Percentiles rank a stretch among this genome's conserved stretches.
Conservation (phyloP, 805 yeast genomes). For the Candida tammaniensis region DNA sequence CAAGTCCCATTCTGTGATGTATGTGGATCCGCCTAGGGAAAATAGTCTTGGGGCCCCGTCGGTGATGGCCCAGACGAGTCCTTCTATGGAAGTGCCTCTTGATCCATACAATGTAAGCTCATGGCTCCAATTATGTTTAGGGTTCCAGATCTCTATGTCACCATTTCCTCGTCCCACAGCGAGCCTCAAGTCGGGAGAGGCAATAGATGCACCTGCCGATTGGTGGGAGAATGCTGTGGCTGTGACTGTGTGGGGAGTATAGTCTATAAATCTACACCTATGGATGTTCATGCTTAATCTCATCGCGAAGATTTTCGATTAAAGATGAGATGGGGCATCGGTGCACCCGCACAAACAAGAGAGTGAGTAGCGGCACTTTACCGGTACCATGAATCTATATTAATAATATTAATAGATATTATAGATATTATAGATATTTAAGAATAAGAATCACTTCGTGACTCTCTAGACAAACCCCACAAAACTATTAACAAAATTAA, state of each 20-base stretch:
- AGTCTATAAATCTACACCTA: conserved; percentile 89
- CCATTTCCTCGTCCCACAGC: conserved; percentile 96
- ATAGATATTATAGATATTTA: background rate
- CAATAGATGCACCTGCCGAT: conserved; percentile 33
- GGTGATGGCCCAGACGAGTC: conserved; percentile 70
- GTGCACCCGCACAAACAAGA: too few relatives aligned
- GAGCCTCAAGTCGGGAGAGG: conserved; percentile 59
- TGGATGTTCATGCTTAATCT: conserved; percentile 63
- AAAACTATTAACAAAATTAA: conserved; percentile 34
- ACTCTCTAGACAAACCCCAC: conserved; percentile 42
- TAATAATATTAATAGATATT: background rate
- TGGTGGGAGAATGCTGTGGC: conserved; percentile 72
- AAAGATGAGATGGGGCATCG: too few relatives aligned
- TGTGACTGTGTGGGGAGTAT: conserved; percentile 79
- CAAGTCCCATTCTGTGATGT: conserved; percentile 89
- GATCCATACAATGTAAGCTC: conserved; percentile 75
- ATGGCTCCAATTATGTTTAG: conserved; percentile 75
- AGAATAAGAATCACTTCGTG: too few relatives aligned
- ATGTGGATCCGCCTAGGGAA: conserved; percentile 91
- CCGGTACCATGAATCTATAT: background rate
- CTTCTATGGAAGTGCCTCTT: conserved; percentile 82
- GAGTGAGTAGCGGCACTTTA: too few relatives aligned
- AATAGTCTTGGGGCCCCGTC: conserved; percentile 73
- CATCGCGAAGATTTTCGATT: conserved; percentile 15
- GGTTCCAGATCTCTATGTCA: conserved; percentile 94